Base-by-base conservation (phyloP, 1,284 basidiomycete species). In the Trametes sp. region DNA sequence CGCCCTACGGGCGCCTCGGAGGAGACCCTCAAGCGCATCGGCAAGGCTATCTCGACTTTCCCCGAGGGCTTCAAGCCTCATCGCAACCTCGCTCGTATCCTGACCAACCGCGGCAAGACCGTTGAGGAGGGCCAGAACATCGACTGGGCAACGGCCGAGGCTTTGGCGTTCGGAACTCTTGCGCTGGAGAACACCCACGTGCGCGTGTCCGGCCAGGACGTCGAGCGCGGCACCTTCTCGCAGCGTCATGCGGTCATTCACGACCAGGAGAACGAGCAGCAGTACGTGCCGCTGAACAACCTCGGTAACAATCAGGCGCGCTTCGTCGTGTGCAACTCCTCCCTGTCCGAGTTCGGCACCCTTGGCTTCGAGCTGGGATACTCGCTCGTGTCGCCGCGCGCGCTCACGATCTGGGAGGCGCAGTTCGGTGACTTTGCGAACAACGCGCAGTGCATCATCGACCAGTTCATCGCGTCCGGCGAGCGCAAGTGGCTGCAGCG, bases 211-310 rank as follows among this genome's bases (percentile, higher is more conserved):
- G 98, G 98, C 49, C 98, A 99, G 81, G 98, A 99, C 78, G 97
- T 99, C 58, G 98, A 99, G 80, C 93, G 98, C 77, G 98, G 98
- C 58, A 99, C 98, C 6, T 99, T 99, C 85, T 98, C 96, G n/a
- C 98, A 99, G 77, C 93, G 98, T 60, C 98, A 99, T 74, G 95
- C 96, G 49, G 91, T 99, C 68, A 84, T 99, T 55, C 96, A 98
- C 79, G 97, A 99, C 78, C 98, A 99, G 81, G 84, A 84, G 74
- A 98, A 89, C 73, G 97, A 99, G 80, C 81, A 87, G 70, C 94
- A 94, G 75, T 98, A 96, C 79, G 80, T 94, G 44, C 93, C 97
- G 4, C 81, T 99, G 63, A 95, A 96, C 76, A 88, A 98, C 78
- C 85, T 99, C 57, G 90, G 90, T 51, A 85, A 88, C 21, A 89